A percentile compares a stretch with the other conserved stretches of the same genome.
These are phyloP conservation scores for Tephrocybe rancida DNA, from an alignment of 768 basidiomycete species.

Conservation along the genomic window DNA sequence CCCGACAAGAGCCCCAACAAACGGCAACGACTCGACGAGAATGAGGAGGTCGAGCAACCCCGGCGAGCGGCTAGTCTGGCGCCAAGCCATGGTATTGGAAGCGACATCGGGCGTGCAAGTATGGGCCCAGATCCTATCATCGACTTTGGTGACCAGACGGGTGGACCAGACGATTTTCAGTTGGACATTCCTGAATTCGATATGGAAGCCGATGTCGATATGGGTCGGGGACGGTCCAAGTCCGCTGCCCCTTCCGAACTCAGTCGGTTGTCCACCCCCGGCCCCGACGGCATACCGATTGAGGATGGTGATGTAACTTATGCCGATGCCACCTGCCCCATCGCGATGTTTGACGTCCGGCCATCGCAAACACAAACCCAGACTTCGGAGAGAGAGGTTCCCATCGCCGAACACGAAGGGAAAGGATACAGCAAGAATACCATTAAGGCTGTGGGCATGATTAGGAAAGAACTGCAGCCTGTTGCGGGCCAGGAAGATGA, in stretches of 20 bases:
- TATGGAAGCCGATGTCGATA: slow-evolving; percentile 40
- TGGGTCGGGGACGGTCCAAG: slow-evolving; percentile 35
- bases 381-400: slow-evolving; percentile 39
- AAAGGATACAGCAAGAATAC: slow-evolving; percentile 91
- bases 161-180: slow-evolving; percentile 66
- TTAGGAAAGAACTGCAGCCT: slow-evolving; percentile 72
- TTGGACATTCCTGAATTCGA: slow-evolving; percentile 64
- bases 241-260: slow-evolving; percentile 58
- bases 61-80: slow-evolving; percentile 69
- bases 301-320: slow-evolving; percentile 68
- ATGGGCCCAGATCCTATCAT: slow-evolving; percentile 57
- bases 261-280: slow-evolving; percentile 71
- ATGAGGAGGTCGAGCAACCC: slow-evolving; percentile 70
- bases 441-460: slow-evolving; percentile 75
- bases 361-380: slow-evolving; percentile 53
- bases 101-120: slow-evolving; percentile 58
- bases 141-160: slow-evolving; percentile 63
- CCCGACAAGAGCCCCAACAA: slow-evolving; percentile 65
- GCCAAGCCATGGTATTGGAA: slow-evolving; percentile 58
- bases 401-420: slow-evolving; percentile 50
- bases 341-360: slow-evolving; percentile 78
- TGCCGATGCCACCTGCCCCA: slow-evolving; percentile 72
- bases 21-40: slow-evolving; percentile 57
- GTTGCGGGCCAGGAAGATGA: slow-evolving; percentile 43
- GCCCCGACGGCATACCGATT: slow-evolving; percentile 47